Percentiles rank a stretch among this genome's conserved stretches.
Conservation (phyloP, 2,329 filamentous ascomycete species). For the Botrytis elliptica region DNA sequence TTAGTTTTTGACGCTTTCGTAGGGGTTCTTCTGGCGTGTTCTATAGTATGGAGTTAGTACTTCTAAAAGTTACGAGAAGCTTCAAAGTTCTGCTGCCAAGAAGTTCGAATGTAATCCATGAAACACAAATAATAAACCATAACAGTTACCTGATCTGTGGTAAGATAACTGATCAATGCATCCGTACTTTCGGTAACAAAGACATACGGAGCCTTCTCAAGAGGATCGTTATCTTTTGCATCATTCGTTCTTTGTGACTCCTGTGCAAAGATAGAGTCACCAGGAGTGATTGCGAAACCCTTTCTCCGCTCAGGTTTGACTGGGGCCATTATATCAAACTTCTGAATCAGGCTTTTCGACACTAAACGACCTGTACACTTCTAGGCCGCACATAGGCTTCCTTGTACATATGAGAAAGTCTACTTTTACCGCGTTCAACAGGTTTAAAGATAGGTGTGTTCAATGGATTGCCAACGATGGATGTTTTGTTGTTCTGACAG, state of each 20-base stretch:
- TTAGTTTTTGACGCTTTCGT: slow-evolving; percentile 31
- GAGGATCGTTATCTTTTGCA: not conserved
- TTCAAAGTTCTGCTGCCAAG: not conserved
- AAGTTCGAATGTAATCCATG: not conserved
- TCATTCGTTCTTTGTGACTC: not conserved
- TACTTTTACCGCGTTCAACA: not conserved
- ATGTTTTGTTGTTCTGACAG: not conserved
- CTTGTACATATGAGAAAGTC: not conserved
- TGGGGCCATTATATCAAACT: not conserved
- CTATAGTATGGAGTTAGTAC: not conserved
- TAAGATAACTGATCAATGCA: slow-evolving; percentile 3
- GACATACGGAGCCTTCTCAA: not conserved
- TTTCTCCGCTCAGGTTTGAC: not conserved
- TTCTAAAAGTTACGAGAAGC: not conserved
- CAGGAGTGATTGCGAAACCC: not conserved
- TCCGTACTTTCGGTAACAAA: not conserved
- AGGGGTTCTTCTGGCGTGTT: slow-evolving; percentile 26
- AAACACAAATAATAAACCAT: not conserved
- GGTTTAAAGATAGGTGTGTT: not conserved
- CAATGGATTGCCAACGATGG: not conserved
- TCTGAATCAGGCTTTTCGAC: not conserved
- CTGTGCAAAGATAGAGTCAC: not conserved
- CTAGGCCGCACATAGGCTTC: not conserved
- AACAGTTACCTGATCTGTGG: slow-evolving; percentile 1
- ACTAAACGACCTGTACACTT: not conserved